Conservation (phyloP, 2,329 filamentous ascomycete genomes). For the Sporothrix schenckii region DNA sequence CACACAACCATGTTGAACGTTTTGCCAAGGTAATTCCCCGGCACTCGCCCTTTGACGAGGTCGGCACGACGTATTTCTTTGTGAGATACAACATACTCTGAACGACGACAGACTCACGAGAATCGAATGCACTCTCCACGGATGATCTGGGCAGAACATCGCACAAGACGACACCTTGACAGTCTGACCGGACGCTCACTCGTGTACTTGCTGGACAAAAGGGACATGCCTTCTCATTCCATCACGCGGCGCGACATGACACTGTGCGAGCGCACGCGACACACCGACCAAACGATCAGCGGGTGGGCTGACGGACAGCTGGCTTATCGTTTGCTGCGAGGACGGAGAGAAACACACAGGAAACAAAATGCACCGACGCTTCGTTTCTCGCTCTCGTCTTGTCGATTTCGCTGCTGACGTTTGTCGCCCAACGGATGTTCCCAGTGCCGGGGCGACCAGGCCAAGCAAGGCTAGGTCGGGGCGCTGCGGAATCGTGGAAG, state of each 20-base stretch:
- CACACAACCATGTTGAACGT: conserved; percentile 13
- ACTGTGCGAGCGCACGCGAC: conserved; percentile 6
- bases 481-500: conserved; percentile 15
- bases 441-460: conserved; percentile 24
- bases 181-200: too few relatives aligned
- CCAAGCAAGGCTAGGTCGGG: not conserved
- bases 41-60: not conserved
- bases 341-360: not conserved
- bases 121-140: too few relatives aligned
- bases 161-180: too few relatives aligned
- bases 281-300: not conserved
- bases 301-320: not conserved
- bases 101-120: too few relatives aligned
- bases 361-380: not conserved
- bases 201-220: too few relatives aligned
- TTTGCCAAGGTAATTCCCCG: conserved; percentile 11
- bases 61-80: too few relatives aligned
- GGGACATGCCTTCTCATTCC: too few relatives aligned
- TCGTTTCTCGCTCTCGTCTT: not conserved
- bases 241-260: not conserved
- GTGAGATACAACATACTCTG: too few relatives aligned
- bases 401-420: not conserved
- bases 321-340: not conserved
- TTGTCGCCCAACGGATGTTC: conserved; percentile 2
- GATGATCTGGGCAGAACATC: too few relatives aligned